Evolutionary conservation across 2,329 filamentous ascomycete genomes (phyloP).

Genomic region (Aspergillus quadrilineatus): DNA sequence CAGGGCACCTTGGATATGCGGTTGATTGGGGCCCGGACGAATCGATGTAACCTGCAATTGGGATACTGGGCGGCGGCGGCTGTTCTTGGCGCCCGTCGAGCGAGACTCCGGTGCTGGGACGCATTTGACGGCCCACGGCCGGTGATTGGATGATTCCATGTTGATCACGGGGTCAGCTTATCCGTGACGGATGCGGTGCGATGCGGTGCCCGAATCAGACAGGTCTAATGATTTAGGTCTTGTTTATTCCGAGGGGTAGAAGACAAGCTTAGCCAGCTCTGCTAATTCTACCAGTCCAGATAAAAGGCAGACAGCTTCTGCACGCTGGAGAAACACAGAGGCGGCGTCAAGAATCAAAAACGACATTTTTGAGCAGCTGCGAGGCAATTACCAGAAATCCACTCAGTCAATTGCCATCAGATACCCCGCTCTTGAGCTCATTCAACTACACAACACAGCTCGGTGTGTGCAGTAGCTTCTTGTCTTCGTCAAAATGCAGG

Average conservation of each 20-base stretch:
- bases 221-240: not conserved
- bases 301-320: not conserved
- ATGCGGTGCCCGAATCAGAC: conserved; percentile 15
- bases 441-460: not conserved
- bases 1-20: conserved; percentile 2
- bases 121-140: conserved; percentile 16
- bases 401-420: conserved; percentile 5
- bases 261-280: not conserved
- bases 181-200: conserved; percentile 15
- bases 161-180: conserved; percentile 11
- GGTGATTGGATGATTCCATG: conserved; percentile 23
- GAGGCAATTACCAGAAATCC: not conserved
- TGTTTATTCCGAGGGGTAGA: conserved; percentile 16
- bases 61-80: conserved; percentile 7
- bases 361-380: not conserved
- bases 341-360: not conserved
- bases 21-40: not conserved
- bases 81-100: conserved; percentile 5
- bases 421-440: conserved; percentile 2
- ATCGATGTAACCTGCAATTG: conserved; percentile 1
- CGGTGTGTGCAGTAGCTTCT: not conserved
- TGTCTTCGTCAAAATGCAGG: conserved; percentile 56
- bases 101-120: not conserved
- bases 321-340: not conserved
- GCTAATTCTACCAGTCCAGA: not conserved